A percentile compares a stretch with the other conserved stretches of the same genome.
Conservation (phyloP, 345 rosid species). For the Lepidium africanum region DNA sequence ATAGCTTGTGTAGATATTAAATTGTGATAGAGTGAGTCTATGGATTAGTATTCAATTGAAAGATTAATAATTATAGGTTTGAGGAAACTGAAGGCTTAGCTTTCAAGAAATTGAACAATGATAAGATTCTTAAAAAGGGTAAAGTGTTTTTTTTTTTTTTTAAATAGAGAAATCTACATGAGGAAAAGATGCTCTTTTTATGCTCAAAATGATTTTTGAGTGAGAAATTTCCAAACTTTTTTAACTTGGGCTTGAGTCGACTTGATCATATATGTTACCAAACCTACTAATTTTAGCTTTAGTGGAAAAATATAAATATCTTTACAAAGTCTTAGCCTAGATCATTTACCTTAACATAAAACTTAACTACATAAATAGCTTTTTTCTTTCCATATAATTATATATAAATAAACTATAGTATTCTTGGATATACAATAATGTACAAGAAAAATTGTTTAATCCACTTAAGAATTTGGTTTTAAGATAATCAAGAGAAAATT, state of each 20-base stretch:
- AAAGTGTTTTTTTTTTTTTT: neutral
- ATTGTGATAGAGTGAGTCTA: slow-evolving; percentile 16
- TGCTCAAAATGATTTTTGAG: slow-evolving; percentile 25
- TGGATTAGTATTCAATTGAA: slow-evolving; percentile 19
- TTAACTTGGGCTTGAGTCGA: neutral
- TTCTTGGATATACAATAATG: neutral
- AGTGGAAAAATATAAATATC: slow-evolving; percentile 2
- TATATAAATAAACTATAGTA: neutral
- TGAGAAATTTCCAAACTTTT: slow-evolving; percentile 23
- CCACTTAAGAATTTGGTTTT: neutral
- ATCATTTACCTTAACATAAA: neutral
- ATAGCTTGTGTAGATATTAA: neutral
- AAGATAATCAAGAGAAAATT: neutral
- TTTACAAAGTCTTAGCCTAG: neutral
- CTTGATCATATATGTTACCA: slow-evolving; percentile 9
- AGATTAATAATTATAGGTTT: slow-evolving; percentile 17
- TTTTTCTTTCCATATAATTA: neutral
- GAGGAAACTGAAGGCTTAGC: slow-evolving; percentile 27
- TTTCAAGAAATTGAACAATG: slow-evolving; percentile 28
- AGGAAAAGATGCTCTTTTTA: neutral
- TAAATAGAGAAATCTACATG: neutral
- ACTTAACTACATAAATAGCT: neutral
- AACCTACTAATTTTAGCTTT: slow-evolving; percentile 22
- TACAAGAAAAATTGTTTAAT: neutral
- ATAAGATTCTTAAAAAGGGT: slow-evolving; percentile 10